Evolutionary conservation across 768 basidiomycete species (phyloP).

Genomic region (Cubamyces sp.): DNA sequence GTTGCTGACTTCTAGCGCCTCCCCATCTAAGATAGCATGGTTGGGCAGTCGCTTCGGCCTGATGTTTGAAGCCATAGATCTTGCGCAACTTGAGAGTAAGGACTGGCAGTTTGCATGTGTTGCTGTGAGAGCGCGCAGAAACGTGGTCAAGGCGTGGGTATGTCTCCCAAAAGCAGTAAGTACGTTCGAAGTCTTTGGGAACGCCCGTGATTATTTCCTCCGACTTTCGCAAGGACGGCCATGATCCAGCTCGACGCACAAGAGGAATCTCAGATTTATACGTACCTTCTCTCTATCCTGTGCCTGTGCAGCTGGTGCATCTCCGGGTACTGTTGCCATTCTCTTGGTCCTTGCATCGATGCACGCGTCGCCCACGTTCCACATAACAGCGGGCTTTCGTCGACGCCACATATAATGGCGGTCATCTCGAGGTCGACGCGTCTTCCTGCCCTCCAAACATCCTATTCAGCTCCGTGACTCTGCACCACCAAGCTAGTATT

Average conservation of each 20-base stretch:
- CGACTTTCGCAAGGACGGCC: no score
- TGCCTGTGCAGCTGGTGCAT: neutral
- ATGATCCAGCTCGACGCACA: no score
- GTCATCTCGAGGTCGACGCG: neutral
- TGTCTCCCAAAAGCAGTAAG: neutral
- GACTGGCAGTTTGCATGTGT: no score
- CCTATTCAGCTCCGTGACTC: no score
- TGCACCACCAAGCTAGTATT: no score
- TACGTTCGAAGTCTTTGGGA: neutral
- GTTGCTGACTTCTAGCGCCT: neutral
- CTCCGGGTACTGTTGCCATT: neutral
- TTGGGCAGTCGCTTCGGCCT: constrained; percentile 20
- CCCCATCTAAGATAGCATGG: constrained; percentile 9
- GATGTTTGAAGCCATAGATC: neutral
- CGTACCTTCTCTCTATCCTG: no score
- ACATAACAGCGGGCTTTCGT: neutral
- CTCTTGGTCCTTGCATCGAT: neutral
- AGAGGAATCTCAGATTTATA: no score
- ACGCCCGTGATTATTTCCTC: neutral
- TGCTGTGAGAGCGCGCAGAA: neutral
- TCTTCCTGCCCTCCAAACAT: no score
- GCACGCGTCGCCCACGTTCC: neutral
- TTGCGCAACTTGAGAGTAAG: neutral
- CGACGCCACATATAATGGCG: neutral
- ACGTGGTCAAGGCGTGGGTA: neutral